Conservation (phyloP, 306 rosid genomes). For the Comarum palustre region DNA sequence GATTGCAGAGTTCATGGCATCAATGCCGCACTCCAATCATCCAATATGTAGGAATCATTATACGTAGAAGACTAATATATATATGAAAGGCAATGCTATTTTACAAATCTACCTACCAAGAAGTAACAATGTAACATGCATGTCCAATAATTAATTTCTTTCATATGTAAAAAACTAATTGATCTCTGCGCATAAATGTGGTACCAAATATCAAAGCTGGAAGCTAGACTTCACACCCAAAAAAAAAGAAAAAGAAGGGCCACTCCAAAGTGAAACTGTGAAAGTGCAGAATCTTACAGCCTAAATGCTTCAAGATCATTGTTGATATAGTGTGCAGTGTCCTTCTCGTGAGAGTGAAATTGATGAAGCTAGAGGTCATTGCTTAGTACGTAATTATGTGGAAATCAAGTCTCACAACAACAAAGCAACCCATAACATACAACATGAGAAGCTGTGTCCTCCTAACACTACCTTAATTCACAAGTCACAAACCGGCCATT, state of each 20-base stretch:
- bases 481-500: not conserved
- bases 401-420: not conserved
- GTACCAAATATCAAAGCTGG: not conserved
- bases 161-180: not conserved
- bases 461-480: too few species aligned
- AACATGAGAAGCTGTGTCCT: too few species aligned
- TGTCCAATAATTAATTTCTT: not conserved
- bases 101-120: not conserved
- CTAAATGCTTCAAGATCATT: too few species aligned
- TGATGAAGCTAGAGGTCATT: too few species aligned
- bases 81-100: not conserved
- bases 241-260: too few species aligned
- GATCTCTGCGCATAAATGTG: not conserved
- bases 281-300: too few species aligned
- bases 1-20: constrained; percentile 3
- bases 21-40: constrained; percentile 10
- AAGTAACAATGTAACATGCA: constrained; percentile 13
- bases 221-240: too few species aligned
- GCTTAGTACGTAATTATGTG: not conserved
- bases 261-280: too few species aligned
- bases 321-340: too few species aligned
- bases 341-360: too few species aligned
- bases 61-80: not conserved
- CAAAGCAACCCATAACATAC: not conserved
- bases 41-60: not conserved